A percentile compares a stretch with the other conserved stretches of the same genome.
Evolutionary conservation across 129 eudicot species (phyloP).

Genomic region (Pittosporum tobira): DNA sequence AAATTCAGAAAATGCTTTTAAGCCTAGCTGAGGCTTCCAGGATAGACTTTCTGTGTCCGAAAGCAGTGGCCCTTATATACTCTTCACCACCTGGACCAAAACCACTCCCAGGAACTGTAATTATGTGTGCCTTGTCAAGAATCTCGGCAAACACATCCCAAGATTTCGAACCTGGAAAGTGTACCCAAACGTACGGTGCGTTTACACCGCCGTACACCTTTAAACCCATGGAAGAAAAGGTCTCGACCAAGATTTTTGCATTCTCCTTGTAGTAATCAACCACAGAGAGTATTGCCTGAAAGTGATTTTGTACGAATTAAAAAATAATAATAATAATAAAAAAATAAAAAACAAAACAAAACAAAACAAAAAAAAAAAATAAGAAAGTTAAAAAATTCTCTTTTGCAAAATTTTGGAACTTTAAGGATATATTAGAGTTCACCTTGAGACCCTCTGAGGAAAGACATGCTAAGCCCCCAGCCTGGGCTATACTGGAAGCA

Average conservation of each 20-base stretch:
- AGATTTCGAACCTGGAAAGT: constrained; percentile 77
- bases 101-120: constrained; percentile 86
- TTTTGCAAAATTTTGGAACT: too few species aligned
- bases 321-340: background rate
- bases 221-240: constrained; percentile 57
- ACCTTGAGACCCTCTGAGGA: constrained; percentile 70
- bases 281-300: constrained; percentile 55
- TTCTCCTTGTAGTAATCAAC: constrained; percentile 84
- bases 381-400: too few species aligned
- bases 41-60: constrained; percentile 57
- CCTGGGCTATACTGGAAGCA: constrained; percentile 86
- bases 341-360: too few species aligned
- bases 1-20: constrained; percentile 17
- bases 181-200: constrained; percentile 96
- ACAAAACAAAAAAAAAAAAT: too few species aligned
- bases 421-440: too few species aligned
- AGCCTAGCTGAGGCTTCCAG: constrained; percentile 65
- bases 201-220: constrained; percentile 75
- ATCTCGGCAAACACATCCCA: constrained; percentile 77
- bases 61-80: constrained; percentile 67
- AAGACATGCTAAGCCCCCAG: constrained; percentile 87
- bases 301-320: background rate
- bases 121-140: constrained; percentile 62
- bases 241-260: constrained; percentile 54
- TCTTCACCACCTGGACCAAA: constrained; percentile 91